Base-by-base conservation (phyloP, 2,329 filamentous ascomycete species). In the Aspergillus phoenicis region DNA sequence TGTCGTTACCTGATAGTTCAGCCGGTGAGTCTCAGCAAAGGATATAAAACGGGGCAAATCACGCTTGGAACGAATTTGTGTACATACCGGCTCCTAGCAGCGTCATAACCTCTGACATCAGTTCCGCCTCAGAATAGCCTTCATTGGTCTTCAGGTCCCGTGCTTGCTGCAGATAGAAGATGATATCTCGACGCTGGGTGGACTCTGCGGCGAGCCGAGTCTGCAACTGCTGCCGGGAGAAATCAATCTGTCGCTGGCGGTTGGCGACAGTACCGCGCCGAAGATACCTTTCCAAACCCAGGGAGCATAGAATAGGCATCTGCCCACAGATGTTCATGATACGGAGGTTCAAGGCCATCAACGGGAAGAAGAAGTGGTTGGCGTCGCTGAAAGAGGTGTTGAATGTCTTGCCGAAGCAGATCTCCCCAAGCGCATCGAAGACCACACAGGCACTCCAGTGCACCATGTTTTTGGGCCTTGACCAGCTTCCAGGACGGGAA, bases 351-450 rank as follows among this genome's bases (percentile, higher is more conserved):
- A 49, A 17, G 45, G 45, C 45, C 45, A 49, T 49, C 24, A 49
- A 4, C 22, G 45, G 45, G 24, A 49, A 49, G 15, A 49, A 49
- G 11, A 49, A 49, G 45, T 49, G 45, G 45, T 49, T 49, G 22
- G 45, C 22, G 24, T 49, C 45, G 22, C 45, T 49, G 24, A 30
- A 0, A 8, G 22, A 26, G 5, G 45, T 49, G 45, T 49, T 49
- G 24, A 49, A 49, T 7, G 45, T 49, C 45, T 49, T 49, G 24
- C 45, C 45, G 15, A 49, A 49, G 45, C 45, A 49, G 24, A 49
- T 28, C 24, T 49, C 45, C 8, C 45, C 45, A 22, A 49, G 26
- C 1, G 24, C 24, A 28, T 49, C 45, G 15, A 49, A 49, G 13
- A 49, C 10, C 8, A 26, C 45, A 24, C 24, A 49, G 22, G 45